Base-by-base conservation (phyloP, 352 stramenopile species). In the Pythium aphanidermatum region DNA sequence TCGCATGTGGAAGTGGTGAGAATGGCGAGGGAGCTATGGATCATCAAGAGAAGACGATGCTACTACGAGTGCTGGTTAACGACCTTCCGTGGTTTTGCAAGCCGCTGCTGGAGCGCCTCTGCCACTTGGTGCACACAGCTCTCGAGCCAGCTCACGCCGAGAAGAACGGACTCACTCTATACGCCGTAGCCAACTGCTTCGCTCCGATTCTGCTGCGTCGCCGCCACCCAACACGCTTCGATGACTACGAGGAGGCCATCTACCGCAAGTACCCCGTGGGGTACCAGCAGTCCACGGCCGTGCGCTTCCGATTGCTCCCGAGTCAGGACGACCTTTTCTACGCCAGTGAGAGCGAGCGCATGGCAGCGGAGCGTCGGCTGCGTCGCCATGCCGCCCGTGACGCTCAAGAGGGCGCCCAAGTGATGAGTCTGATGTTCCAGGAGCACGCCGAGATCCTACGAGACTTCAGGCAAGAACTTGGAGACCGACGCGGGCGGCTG, bases 81-180 rank as follows among this genome's bases (percentile, higher is more conserved):
- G 80, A 92, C 37, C 53, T 92, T 16, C 80, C 80, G 42, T 92
- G 80, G 80, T 86, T 65, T 43, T 71, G 61, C 61, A 90, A 90
- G 50, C 80, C 80, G 21, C 50, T 90, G 21, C 51, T 90, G 11
- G 80, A 92, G 45, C 66, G 78, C 0, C 48, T 92, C 4, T 85
- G 75, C 23, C 74, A 86, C 51, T 61, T 86, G 44, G 49, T 86
- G 2, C 66, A 67, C 35, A 75, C 75, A 17, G 74, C 74, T 10
- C 56, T 92, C 5, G 47, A 74, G n/a, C 80, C 80, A 4, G 55
- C 45, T 2, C 72, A 86, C 35, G 62, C 71, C 2, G 43, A 80
- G 35, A 83, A 83, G 56, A 90, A 83, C 47, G 80, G 80, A 0
- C 55, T 90, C 28, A 86, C 49, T 11, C 48, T 82, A n/a, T 84